Percentiles rank a stretch among this genome's conserved stretches.
These are phyloP conservation scores for Aspergillus novofumigatus DNA, from an alignment of 2,329 filamentous ascomycete genomes.

Conservation along the genomic window DNA sequence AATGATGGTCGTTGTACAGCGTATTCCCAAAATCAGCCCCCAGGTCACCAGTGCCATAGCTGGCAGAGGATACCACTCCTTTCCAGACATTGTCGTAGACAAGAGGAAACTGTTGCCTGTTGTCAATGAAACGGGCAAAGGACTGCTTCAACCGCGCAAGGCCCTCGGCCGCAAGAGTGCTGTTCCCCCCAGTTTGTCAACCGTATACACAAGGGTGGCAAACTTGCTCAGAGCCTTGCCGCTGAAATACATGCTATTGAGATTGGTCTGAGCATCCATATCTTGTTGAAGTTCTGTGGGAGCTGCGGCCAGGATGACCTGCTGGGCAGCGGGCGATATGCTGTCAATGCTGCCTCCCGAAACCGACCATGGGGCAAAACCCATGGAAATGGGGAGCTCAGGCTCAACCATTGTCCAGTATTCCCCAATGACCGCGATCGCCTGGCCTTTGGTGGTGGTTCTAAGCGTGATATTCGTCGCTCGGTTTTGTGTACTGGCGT, in stretches of 20 bases:
- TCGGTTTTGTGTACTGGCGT: constrained; percentile 49
- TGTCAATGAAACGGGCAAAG: constrained; percentile 63
- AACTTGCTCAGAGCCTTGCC: constrained; percentile 83
- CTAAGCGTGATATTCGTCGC: constrained; percentile 58
- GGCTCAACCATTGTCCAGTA: constrained; percentile 74
- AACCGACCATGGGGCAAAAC: constrained; percentile 73
- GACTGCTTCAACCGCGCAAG: constrained; percentile 61
- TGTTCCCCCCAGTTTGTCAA: constrained; percentile 60
- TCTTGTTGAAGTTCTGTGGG: constrained; percentile 71
- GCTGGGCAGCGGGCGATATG: constrained; percentile 50
- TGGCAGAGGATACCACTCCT: constrained; percentile 71
- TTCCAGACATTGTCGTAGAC: constrained; percentile 64
- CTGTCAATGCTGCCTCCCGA: constrained; percentile 32
- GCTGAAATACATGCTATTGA: constrained; percentile 88
- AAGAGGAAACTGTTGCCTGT: constrained; percentile 61
- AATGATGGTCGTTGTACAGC: constrained; percentile 65
- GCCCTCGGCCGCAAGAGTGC: constrained; percentile 53
- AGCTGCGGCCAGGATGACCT: constrained; percentile 59
- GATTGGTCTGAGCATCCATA: constrained; percentile 66
- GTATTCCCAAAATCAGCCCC: constrained; percentile 84
- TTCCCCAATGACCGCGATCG: constrained; percentile 66
- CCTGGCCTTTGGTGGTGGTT: constrained; percentile 80
- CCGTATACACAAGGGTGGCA: constrained; percentile 62
- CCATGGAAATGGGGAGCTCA: constrained; percentile 67
- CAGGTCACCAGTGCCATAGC: constrained; percentile 64